phyloP scores from a whole-genome alignment of 352 stramenopile species.

The Globisporangium nodosum region DNA sequence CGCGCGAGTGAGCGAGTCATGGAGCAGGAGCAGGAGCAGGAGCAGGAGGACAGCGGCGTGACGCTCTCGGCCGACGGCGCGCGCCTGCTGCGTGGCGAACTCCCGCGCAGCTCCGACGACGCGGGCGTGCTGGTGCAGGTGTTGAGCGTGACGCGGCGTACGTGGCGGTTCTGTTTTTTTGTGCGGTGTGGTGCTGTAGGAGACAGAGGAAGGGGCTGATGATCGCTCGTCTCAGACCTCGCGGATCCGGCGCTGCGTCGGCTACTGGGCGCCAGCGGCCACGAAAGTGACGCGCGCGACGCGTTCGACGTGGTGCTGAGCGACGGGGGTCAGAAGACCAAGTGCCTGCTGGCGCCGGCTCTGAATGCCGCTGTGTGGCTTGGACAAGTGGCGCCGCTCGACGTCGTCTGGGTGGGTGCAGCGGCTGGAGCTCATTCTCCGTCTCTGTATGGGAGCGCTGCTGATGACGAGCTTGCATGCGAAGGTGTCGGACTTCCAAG shows the following conservation, averaged over 20 bases:
- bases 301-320: constrained; percentile 65
- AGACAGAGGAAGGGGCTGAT: neutral
- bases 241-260: constrained; percentile 33
- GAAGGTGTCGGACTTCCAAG: constrained; percentile 6
- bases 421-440: neutral
- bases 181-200: too few species aligned
- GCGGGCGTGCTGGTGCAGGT: constrained; percentile 36
- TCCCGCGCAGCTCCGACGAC: neutral
- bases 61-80: constrained; percentile 35
- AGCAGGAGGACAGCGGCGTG: neutral
- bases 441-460: neutral
- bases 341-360: constrained; percentile 33
- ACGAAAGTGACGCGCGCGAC: constrained; percentile 16
- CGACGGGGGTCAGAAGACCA: constrained; percentile 38
- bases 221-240: constrained; percentile 27
- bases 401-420: constrained; percentile 28
- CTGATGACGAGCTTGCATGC: too few species aligned
- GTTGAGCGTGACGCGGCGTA: constrained; percentile 53
- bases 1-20: neutral
- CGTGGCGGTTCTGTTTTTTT: neutral
- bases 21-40: neutral
- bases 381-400: constrained; percentile 18
- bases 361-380: constrained; percentile 40
- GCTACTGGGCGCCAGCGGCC: constrained; percentile 20
- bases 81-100: constrained; percentile 21